Percentiles rank a stretch among this genome's conserved stretches.
phyloP scores from a whole-genome alignment of 441 rosid species.

The Breynia disticha region DNA sequence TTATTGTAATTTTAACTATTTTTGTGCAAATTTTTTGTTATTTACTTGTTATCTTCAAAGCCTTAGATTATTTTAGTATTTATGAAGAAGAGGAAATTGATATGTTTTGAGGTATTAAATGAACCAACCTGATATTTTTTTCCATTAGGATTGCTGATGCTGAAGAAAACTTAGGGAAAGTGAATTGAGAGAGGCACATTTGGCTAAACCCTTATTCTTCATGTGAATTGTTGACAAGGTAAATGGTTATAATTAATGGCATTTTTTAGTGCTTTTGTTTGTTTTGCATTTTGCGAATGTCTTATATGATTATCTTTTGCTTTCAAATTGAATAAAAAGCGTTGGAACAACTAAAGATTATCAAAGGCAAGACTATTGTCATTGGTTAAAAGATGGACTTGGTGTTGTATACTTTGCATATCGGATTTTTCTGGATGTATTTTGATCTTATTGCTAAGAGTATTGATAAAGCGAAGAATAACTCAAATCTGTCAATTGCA shows the following conservation, averaged over 20 bases:
- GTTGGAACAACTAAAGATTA: slow-evolving; percentile 79
- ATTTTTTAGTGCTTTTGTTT: background rate
- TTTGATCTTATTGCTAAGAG: slow-evolving; percentile 88
- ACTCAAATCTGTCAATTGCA: background rate
- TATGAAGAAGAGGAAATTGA: too few relatives aligned
- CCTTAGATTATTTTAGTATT: too few relatives aligned
- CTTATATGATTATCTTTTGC: slow-evolving; percentile 8
- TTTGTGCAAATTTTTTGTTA: too few relatives aligned
- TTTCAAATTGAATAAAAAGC: slow-evolving; percentile 62
- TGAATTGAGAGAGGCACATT: slow-evolving; percentile 98
- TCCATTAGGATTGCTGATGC: slow-evolving; percentile 85
- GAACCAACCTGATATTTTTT: background rate
- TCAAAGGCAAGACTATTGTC: slow-evolving; percentile 95
- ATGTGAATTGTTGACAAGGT: slow-evolving; percentile 90
- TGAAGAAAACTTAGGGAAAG: slow-evolving; percentile 98
- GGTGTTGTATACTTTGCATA: slow-evolving; percentile 80
- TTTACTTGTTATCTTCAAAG: too few relatives aligned
- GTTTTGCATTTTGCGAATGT: slow-evolving; percentile 7
- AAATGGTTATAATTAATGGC: slow-evolving; percentile 2
- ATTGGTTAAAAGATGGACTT: slow-evolving; percentile 98
- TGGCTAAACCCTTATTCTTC: slow-evolving; percentile 85
- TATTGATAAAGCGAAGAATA: slow-evolving; percentile 90
- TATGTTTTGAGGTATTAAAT: too few relatives aligned
- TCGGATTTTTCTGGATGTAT: slow-evolving; percentile 90
- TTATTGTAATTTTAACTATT: too few relatives aligned